phyloP scores from a whole-genome alignment of 768 basidiomycete genomes.

The Lactifluus hygrophoroides region DNA sequence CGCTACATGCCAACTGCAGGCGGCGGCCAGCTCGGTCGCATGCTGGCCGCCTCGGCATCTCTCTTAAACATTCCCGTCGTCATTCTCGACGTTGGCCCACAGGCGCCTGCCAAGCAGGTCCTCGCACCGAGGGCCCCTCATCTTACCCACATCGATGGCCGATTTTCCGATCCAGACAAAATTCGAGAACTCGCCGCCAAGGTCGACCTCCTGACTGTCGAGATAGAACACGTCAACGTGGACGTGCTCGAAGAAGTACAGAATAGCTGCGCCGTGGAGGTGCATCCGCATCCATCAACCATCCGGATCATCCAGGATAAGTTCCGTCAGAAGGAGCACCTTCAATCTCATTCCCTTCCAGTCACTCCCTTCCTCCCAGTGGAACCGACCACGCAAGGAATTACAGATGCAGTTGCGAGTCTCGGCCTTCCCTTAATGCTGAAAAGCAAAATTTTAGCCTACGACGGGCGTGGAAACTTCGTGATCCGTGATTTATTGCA shows the following conservation, averaged over 20 bases:
- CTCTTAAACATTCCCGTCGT: conserved; percentile 76
- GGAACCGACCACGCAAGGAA: conserved; percentile 42
- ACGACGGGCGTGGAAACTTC: conserved; percentile 93
- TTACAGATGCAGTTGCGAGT: conserved; percentile 41
- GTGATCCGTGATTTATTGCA: conserved; percentile 51
- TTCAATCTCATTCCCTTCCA: conserved; percentile 41
- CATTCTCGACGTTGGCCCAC: conserved; percentile 76
- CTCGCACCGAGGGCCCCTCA: conserved; percentile 43
- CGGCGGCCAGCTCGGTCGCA: conserved; percentile 95
- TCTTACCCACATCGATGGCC: conserved; percentile 72
- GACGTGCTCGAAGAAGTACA: conserved; percentile 58
- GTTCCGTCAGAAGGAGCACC: conserved; percentile 54
- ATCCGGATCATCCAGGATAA: conserved; percentile 80
- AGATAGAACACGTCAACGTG: conserved; percentile 94
- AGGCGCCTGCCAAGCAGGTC: conserved; percentile 86
- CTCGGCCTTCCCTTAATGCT: conserved; percentile 91
- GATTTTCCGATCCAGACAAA: conserved; percentile 71
- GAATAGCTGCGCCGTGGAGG: conserved; percentile 27
- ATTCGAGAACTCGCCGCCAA: conserved; percentile 71
- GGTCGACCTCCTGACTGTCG: conserved; percentile 86
- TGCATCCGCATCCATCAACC: conserved; percentile 73
- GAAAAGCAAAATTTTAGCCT: conserved; percentile 90
- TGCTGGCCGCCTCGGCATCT: conserved; percentile 88
- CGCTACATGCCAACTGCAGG: conserved; percentile 37
- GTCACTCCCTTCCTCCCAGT: conserved; percentile 55